These are phyloP conservation scores for Xylaria arbuscula DNA, from an alignment of 2,329 filamentous ascomycete species.

Conservation along the genomic window DNA sequence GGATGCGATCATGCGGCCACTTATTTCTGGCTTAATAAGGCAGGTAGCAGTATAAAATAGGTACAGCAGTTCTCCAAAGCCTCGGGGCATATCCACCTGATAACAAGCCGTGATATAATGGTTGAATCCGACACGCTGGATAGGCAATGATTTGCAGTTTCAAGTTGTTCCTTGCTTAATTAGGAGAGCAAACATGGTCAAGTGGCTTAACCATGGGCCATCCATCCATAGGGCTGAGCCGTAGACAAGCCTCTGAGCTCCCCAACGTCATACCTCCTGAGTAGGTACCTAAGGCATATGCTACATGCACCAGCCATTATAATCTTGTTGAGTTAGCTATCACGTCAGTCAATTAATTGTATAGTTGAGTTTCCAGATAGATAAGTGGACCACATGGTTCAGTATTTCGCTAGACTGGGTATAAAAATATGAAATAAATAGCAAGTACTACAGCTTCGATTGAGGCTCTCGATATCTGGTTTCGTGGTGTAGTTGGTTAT, in stretches of 20 bases:
- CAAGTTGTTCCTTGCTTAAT: background rate
- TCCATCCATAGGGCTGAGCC: background rate
- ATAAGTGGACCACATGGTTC: too few species aligned
- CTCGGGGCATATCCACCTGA: slow-evolving; percentile 11
- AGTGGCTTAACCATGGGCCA: background rate
- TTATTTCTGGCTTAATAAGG: background rate
- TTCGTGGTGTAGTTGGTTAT: slow-evolving; percentile 59
- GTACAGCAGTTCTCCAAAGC: slow-evolving; percentile 8
- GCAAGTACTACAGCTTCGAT: too few species aligned
- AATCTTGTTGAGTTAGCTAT: slow-evolving; percentile 59
- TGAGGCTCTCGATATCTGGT: too few species aligned
- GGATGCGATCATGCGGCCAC: background rate
- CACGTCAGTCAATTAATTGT: slow-evolving; percentile 61
- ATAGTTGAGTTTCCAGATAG: too few species aligned
- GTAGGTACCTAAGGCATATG: too few species aligned
- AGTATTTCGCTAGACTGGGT: too few species aligned
- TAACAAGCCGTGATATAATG: background rate
- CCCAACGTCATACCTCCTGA: too few species aligned
- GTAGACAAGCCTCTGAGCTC: background rate
- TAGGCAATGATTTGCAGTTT: slow-evolving; percentile 6
- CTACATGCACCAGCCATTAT: slow-evolving; percentile 17
- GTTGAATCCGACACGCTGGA: background rate
- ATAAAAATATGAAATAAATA: too few species aligned
- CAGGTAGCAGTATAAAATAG: slow-evolving; percentile 1
- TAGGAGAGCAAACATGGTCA: background rate